A percentile compares a stretch with the other conserved stretches of the same genome.
These are phyloP conservation scores for Marasmius oreades DNA, from an alignment of 1,284 basidiomycete species.

Conservation along the genomic window DNA sequence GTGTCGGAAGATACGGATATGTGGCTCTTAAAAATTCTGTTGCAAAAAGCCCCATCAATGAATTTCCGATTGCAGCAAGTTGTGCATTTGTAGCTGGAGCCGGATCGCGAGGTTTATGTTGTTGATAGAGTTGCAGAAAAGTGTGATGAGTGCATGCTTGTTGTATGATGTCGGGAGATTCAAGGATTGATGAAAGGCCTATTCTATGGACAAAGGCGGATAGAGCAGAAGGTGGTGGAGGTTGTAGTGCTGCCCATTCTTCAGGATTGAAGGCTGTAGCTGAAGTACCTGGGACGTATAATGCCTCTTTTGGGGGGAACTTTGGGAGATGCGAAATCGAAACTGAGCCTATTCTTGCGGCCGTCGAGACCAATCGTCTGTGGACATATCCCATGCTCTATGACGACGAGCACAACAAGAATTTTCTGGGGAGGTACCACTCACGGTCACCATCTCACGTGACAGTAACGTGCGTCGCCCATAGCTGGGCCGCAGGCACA, in stretches of 20 bases:
- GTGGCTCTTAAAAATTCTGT: slow-evolving; percentile 80
- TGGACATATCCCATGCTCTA: slow-evolving; percentile 51
- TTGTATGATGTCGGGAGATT: slow-evolving; percentile 50
- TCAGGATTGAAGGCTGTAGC: slow-evolving; percentile 52
- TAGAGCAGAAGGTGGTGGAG: slow-evolving; percentile 69
- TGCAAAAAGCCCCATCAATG: slow-evolving; percentile 88
- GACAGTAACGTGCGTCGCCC: not conserved
- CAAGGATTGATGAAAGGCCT: slow-evolving; percentile 55
- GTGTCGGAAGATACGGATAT: slow-evolving; percentile 90
- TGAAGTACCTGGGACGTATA: slow-evolving; percentile 32
- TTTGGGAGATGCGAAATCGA: slow-evolving; percentile 48
- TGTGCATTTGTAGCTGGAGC: slow-evolving; percentile 71
- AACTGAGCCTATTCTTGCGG: slow-evolving; percentile 53
- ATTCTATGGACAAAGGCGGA: slow-evolving; percentile 74
- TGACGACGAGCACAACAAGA: slow-evolving; percentile 1
- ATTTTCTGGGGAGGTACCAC: not conserved
- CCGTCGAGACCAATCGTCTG: slow-evolving; percentile 54
- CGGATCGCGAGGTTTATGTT: slow-evolving; percentile 50
- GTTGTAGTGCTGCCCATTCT: slow-evolving; percentile 68
- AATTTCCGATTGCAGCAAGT: slow-evolving; percentile 81
- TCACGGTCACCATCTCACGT: not conserved
- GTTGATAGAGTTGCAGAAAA: slow-evolving; percentile 53
- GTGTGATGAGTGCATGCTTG: slow-evolving; percentile 84
- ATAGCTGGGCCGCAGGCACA: not conserved
- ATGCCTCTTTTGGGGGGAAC: slow-evolving; percentile 64